These are phyloP conservation scores for Aspergillus glaucus DNA, from an alignment of 2,329 filamentous ascomycete species.

Conservation along the genomic window DNA sequence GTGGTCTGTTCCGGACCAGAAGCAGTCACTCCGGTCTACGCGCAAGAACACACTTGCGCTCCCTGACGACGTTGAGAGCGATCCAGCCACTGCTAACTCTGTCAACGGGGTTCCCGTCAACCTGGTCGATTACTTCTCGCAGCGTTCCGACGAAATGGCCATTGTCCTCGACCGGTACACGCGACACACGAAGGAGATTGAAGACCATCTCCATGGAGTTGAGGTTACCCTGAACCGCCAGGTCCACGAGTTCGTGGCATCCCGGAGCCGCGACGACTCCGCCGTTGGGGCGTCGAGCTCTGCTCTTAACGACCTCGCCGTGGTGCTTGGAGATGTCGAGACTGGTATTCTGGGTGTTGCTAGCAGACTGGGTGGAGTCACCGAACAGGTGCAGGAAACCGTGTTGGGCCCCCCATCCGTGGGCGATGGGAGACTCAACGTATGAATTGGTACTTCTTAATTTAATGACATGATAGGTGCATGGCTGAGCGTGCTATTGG, in stretches of 20 bases:
- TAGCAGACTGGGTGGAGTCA: constrained; percentile 52
- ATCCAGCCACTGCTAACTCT: constrained; percentile 33
- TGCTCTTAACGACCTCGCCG: constrained; percentile 44
- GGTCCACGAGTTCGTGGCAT: constrained; percentile 49
- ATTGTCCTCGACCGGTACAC: constrained; percentile 53
- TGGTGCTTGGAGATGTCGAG: constrained; percentile 60
- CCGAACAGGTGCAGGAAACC: constrained; percentile 56
- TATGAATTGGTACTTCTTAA: constrained; percentile 1
- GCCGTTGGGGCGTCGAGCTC: constrained; percentile 40
- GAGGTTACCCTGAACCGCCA: constrained; percentile 56
- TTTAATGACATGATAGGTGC: too few species aligned
- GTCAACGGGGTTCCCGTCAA: constrained; percentile 52
- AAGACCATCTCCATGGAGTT: constrained; percentile 59
- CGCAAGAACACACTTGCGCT: constrained; percentile 42
- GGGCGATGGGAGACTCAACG: constrained; percentile 21
- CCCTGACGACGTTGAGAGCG: constrained; percentile 40
- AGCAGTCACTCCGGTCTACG: constrained; percentile 33
- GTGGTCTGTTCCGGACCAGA: constrained; percentile 36
- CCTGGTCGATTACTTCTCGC: constrained; percentile 59
- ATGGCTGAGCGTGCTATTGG: too few species aligned
- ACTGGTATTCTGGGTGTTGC: constrained; percentile 59
- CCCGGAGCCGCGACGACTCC: constrained; percentile 33
- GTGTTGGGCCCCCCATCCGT: constrained; percentile 38
- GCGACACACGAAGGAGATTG: constrained; percentile 57
- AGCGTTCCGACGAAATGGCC: constrained; percentile 56